These are phyloP conservation scores for Colletotrichum falcatum DNA, from an alignment of 2,329 filamentous ascomycete species.

Conservation along the genomic window DNA sequence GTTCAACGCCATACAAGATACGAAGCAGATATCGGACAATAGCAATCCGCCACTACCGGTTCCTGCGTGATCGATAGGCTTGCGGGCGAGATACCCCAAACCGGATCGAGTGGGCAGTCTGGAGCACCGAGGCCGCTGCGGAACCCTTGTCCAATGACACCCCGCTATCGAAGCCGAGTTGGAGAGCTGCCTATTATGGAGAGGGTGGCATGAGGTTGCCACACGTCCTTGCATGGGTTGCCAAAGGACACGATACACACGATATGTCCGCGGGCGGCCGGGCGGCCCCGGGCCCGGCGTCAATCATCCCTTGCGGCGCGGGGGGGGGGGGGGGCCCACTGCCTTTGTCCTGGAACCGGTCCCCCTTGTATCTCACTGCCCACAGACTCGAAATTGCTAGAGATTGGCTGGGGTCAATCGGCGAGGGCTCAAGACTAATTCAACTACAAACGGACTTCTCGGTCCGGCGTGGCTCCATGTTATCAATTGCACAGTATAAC, in stretches of 20 bases:
- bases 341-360: too few relatives aligned
- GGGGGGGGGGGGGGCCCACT: background rate
- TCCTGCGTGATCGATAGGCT: conserved; percentile 17
- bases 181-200: conserved; percentile 33
- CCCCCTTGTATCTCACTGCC: background rate
- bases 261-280: background rate
- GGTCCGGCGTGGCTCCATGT: background rate
- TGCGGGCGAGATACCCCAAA: conserved; percentile 26
- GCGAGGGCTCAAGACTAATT: conserved; percentile 2
- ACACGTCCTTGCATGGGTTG: conserved; percentile 8
- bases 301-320: background rate
- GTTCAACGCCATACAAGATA: background rate
- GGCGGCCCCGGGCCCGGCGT: conserved; percentile 13
- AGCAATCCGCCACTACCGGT: background rate
- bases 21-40: background rate
- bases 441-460: background rate
- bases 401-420: background rate
- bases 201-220: conserved; percentile 5
- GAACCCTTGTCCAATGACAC: conserved; percentile 11
- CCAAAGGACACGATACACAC: background rate
- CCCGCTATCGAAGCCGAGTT: background rate
- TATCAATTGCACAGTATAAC: too few relatives aligned
- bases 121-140: background rate
- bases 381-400: background rate
- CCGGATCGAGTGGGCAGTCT: conserved; percentile 7